Evolutionary conservation across 768 basidiomycete species (phyloP), one percentile per base, ranked within the genome.

Genomic region (Asterophora lycoperdoides): DNA sequence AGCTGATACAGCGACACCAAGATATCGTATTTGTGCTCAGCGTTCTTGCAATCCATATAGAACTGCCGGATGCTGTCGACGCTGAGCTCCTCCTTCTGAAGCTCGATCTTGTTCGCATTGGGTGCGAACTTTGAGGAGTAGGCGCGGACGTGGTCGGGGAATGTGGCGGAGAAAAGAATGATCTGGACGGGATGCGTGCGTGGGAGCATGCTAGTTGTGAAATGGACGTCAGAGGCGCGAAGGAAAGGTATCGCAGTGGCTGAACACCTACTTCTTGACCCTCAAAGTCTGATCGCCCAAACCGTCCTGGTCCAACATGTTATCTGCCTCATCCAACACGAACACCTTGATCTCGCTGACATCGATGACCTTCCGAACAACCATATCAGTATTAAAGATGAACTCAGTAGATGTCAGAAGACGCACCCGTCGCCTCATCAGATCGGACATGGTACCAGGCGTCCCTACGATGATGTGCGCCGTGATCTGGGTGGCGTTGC

Each of bases 301-400:
- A 15, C 90, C 89, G 64, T 93, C 91, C 60, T 92, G 84, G 63
- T 94, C 93, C 57, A 99, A 74, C 95, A 98, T 98, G 68, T 97
- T 96, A 68, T 99, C 96, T 33, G 96, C 96, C 69, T 99, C 96
- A 61, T 99, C 96, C 7, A 98, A 75, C 3, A 98, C 95, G 48
- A 98, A 92, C 3, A 95, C 89, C 62, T 90, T 91, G 65, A 99
- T 78, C 26, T 84, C 74, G 41, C 76, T 78, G 13, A 85, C 72
- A 60, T 98, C 90, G 49, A 98, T 77, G 37, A 92, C 69, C 72
- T 73, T 18, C 23, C 23, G 23, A 23, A 23, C n/a, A 36, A 20
- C 29, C 40, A 15, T 15, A 34, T 29, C 2, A 49, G 9, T 9
- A 18, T 3, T 17, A 18, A n/a, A 47, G n/a, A 34, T 13, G 1